phyloP scores from a whole-genome alignment of 2,329 filamentous ascomycete genomes.

The Orbilia quercus region DNA sequence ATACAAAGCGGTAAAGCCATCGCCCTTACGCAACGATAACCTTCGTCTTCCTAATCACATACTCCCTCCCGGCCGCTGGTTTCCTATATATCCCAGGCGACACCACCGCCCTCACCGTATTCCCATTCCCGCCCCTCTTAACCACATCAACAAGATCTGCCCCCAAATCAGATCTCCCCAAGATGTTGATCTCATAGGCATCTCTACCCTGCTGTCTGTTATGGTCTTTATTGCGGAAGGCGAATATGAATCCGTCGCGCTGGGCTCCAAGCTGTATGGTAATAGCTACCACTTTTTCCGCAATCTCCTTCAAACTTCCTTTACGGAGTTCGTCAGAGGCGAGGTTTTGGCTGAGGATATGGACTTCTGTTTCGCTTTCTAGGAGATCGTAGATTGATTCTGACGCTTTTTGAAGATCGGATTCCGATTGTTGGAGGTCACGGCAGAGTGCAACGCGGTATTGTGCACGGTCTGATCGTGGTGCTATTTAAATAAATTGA shows the following conservation, averaged over 20 bases:
- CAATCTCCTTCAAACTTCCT: slow-evolving; percentile 17
- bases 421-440: slow-evolving; percentile 1
- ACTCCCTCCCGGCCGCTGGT: background rate
- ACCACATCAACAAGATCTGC: background rate
- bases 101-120: slow-evolving; percentile 3
- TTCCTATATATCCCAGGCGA: slow-evolving; percentile 6
- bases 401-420: background rate
- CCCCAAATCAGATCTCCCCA: background rate
- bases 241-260: slow-evolving; percentile 12
- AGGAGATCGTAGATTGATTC: slow-evolving; percentile 6
- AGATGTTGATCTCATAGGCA: background rate
- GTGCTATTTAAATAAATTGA: background rate
- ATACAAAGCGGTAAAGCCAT: no score
- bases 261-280: background rate
- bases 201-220: background rate
- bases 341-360: background rate
- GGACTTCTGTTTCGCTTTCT: slow-evolving; percentile 7
- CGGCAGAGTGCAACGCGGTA: slow-evolving; percentile 3
- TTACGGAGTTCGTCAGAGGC: background rate
- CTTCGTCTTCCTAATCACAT: background rate
- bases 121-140: background rate
- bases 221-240: slow-evolving; percentile 4
- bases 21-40: background rate
- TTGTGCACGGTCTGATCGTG: background rate
- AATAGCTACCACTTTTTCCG: background rate